Conservation (phyloP, 495 filamentous ascomycete species). For the Paragyromitra xinjiangensis region DNA sequence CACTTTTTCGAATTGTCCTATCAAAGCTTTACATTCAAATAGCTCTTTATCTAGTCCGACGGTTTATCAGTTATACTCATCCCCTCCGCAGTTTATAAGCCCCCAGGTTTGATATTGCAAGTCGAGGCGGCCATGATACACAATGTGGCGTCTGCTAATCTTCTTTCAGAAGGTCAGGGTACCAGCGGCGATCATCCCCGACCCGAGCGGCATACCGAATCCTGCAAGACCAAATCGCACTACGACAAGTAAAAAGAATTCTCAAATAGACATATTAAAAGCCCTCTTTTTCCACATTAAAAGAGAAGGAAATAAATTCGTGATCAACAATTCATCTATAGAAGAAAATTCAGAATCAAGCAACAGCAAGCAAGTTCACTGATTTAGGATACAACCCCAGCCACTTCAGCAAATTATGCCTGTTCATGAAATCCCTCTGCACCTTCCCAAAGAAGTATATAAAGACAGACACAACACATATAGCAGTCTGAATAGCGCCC, state of each 20-base stretch:
- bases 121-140: not conserved
- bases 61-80: not conserved
- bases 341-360: constrained; percentile 10
- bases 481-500: constrained; percentile 60
- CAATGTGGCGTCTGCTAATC: constrained; percentile 2
- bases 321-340: not conserved
- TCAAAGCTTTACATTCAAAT: not conserved
- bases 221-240: no score
- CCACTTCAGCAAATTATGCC: constrained; percentile 52
- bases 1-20: not conserved
- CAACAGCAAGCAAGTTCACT: constrained; percentile 17
- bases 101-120: not conserved
- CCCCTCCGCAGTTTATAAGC: not conserved
- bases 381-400: constrained; percentile 55
- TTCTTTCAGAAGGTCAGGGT: not conserved
- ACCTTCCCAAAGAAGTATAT: constrained; percentile 62
- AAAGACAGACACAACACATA: constrained; percentile 58
- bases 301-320: constrained; percentile 2
- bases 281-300: not conserved
- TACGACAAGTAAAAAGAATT: not conserved
- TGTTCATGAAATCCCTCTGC: constrained; percentile 52
- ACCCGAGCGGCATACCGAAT: constrained; percentile 1
- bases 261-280: not conserved
- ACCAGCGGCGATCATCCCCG: not conserved
- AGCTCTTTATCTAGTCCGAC: not conserved